Conservation (phyloP, 2,329 filamentous ascomycete species). For the Beauveria sp. region DNA sequence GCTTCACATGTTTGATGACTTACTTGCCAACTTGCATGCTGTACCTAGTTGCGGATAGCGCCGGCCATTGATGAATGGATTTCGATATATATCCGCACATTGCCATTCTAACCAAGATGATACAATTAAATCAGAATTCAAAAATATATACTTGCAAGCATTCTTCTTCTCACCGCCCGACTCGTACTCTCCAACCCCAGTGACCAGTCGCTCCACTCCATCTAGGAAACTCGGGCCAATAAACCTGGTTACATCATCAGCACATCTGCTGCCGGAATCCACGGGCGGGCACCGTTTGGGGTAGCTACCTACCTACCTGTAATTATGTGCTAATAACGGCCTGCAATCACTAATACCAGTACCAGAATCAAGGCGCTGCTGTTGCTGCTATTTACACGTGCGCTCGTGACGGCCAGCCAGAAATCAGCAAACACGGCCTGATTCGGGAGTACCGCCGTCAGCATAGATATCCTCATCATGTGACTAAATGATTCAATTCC, state of each 20-base stretch:
- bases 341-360: too few species aligned
- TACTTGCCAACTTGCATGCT: too few species aligned
- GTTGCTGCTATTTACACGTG: too few species aligned
- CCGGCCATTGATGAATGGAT: too few species aligned
- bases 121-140: not conserved
- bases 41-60: too few species aligned
- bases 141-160: not conserved
- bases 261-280: not conserved
- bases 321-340: too few species aligned
- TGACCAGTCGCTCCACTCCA: not conserved
- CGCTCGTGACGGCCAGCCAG: not conserved
- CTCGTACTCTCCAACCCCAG: not conserved
- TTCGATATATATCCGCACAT: not conserved
- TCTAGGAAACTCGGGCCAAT: not conserved
- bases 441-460: not conserved
- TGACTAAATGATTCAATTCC: too few species aligned
- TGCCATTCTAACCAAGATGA: not conserved
- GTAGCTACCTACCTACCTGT: not conserved
- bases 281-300: not conserved
- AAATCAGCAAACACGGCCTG: not conserved
- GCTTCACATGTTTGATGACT: slow-evolving; percentile 8
- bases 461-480: too few species aligned
- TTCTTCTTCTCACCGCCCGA: too few species aligned
- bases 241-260: slow-evolving; percentile 4
- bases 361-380: too few species aligned